These are phyloP conservation scores for Globisporangium alternatum DNA, from an alignment of 352 stramenopile genomes.

Conservation along the genomic window DNA sequence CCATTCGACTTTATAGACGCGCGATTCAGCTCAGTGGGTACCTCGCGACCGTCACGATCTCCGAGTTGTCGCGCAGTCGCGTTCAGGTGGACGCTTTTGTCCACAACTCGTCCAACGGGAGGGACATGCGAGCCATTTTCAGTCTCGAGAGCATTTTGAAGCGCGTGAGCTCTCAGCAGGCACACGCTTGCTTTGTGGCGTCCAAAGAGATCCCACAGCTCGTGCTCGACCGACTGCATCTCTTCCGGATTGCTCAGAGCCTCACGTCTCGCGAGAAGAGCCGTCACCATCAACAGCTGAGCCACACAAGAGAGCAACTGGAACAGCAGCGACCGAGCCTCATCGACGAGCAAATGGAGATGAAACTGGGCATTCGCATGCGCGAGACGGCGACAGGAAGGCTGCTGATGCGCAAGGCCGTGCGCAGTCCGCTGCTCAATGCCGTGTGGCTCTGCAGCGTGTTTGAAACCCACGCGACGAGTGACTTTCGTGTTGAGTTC, in stretches of 20 bases:
- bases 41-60: conserved; percentile 52
- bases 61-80: conserved; percentile 53
- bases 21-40: conserved; percentile 43
- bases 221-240: conserved; percentile 59
- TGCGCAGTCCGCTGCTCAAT: conserved; percentile 25
- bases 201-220: conserved; percentile 31
- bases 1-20: conserved; percentile 53
- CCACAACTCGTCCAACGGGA: conserved; percentile 24
- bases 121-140: conserved; percentile 28
- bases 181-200: conserved; percentile 31
- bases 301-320: not conserved
- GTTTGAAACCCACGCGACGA: conserved; percentile 18
- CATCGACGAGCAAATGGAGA: conserved; percentile 6
- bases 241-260: conserved; percentile 35
- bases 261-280: conserved; percentile 6
- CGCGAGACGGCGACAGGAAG: conserved; percentile 26
- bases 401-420: conserved; percentile 29
- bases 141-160: conserved; percentile 54
- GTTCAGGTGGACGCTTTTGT: conserved; percentile 61
- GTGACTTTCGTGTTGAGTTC: conserved; percentile 31
- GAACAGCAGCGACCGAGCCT: not conserved
- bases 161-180: conserved; percentile 40
- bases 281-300: not conserved
- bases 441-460: conserved; percentile 39
- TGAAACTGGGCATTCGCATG: conserved; percentile 25